Base-by-base conservation (phyloP, 1,284 basidiomycete species). In the Ustilago curta region DNA sequence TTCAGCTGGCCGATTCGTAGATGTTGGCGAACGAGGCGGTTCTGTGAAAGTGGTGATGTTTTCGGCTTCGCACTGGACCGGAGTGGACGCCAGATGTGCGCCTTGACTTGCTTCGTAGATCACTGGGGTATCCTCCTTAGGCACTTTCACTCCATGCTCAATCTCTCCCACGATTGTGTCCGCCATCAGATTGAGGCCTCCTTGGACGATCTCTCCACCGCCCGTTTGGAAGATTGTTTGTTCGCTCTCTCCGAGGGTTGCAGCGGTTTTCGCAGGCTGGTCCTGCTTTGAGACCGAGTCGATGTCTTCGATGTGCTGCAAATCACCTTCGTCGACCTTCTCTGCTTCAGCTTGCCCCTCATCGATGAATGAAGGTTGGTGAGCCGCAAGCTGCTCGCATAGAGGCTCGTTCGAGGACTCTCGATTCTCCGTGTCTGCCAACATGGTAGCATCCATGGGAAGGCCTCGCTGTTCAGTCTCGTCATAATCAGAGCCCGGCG, bases 401-500 rank as follows among this genome's bases (percentile, higher is more conserved):
- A 16, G 42, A 16, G 19, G 19, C 6, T 21, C 27, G 2, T 12
- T 18, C 3, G 31, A 21, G 4, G 40, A 21, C 31, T 35, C 42
- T 4, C 37, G 12, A 11, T 8, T 16, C 19, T 48, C 23, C 12
- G 27, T 4, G 18, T 57, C 45, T 11, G n/a, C 35, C 25, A 40
- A 45, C 37, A 40, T 40, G 14, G 44, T 12, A 11, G 21, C 47
- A 16, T 42, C 27, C 37, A 50, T 50, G 12, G 29, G 14, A 18
- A 42, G 29, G 37, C 16, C 40, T 19, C 21, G 56, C 1, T 29
- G 60, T 19, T 49, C 68, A 11, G 14, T 32, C 16, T 57, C 53
- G 8, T 68, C 70, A 44, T 73, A 73, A 2, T 68, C 65, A 7
- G 70, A 73, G 25, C 70, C 70, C 12, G 65, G 65, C 3, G 70